Base-by-base conservation (phyloP, 2,329 filamentous ascomycete species). In the Acrocalymma vagum region DNA sequence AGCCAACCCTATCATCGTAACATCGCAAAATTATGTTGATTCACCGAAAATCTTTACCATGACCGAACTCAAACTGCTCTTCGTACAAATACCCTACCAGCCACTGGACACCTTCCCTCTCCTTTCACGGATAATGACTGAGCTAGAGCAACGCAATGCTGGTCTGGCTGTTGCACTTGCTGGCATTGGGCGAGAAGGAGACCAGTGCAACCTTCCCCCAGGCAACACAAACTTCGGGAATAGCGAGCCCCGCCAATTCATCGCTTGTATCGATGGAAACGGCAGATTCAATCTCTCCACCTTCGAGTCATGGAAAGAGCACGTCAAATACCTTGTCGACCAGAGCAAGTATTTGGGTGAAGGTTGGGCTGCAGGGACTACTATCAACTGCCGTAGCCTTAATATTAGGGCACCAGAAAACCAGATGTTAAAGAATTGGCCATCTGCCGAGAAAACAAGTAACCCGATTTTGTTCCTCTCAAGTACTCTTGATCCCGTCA, bases 241-340 rank as follows among this genome's bases (percentile, higher is more conserved):
- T 10, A 3, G 33, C 26, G 48, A 54, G 36, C 38, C 48, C 13
- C 22, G 16, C 3, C 24, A 38, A 10, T 46, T 45, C 41, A 55
- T 55, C 27, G 45, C 43, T 11, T 53, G 51, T 29, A 51, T 14
- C 14, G 51, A 55, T 23, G 48, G 31, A 6, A 42, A 47, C 18
- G 34, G 29, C 6, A 42, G 51, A 26, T 36, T 13, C 33, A 48
- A 50, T 27, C 31, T 55, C 24, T 40, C 36, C 10, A 39, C 35
- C 9, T 32, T 40, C 13, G 38, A 45, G 3, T 13, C 21, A 4
- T 55, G 22, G 16, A 23, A 24, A 1, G 28, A 33, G 4, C 43
- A 50, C 25, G 40, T 38, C 10, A 26, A 45, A 3, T 7, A 9
- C 4, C 26, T 40, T 2, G 22, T 42, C 42, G 21, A 45, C 3